Conservation (phyloP, 2,329 filamentous ascomycete species). For the Nigrospora osmanthi region DNA sequence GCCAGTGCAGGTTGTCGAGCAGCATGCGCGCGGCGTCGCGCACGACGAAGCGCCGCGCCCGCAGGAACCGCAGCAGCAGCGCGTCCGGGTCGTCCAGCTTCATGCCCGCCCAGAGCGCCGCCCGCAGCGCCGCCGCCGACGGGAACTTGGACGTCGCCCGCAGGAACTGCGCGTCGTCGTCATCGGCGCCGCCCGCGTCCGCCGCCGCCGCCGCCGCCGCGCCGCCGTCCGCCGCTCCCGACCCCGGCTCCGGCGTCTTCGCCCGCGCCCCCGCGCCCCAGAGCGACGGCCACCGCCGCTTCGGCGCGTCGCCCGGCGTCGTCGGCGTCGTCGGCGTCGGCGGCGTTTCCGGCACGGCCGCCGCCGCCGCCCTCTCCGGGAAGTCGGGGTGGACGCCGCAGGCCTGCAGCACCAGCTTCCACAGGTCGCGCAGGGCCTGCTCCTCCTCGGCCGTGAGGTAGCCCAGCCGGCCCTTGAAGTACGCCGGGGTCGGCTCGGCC, state of each 20-base stretch:
- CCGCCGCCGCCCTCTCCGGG: conserved; percentile 41
- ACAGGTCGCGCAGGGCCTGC: conserved; percentile 75
- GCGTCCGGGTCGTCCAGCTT: conserved; percentile 90
- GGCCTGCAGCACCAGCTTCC: conserved; percentile 54
- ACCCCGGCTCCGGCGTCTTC: too few species aligned
- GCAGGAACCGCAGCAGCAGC: conserved; percentile 67
- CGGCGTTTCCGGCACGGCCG: conserved; percentile 39
- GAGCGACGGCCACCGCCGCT: too few species aligned
- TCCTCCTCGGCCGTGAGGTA: conserved; percentile 81
- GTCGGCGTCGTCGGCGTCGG: conserved; percentile 33
- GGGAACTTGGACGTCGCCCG: too few species aligned
- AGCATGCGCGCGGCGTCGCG: conserved; percentile 87
- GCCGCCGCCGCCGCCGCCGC: too few species aligned
- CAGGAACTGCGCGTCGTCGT: too few species aligned
- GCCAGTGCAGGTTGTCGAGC: conserved; percentile 85
- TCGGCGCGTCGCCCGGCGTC: conserved; percentile 54
- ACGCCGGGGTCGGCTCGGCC: too few species aligned
- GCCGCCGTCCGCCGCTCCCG: too few species aligned
- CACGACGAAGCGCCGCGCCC: conserved; percentile 87
- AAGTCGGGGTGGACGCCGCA: not conserved
- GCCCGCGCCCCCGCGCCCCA: too few species aligned
- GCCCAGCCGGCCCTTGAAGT: conserved; percentile 35
- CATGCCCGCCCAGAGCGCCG: conserved; percentile 70
- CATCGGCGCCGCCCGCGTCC: too few species aligned
- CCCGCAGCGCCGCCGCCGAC: not conserved